phyloP scores from a whole-genome alignment of 306 rosid species.

The Comarum palustre region DNA sequence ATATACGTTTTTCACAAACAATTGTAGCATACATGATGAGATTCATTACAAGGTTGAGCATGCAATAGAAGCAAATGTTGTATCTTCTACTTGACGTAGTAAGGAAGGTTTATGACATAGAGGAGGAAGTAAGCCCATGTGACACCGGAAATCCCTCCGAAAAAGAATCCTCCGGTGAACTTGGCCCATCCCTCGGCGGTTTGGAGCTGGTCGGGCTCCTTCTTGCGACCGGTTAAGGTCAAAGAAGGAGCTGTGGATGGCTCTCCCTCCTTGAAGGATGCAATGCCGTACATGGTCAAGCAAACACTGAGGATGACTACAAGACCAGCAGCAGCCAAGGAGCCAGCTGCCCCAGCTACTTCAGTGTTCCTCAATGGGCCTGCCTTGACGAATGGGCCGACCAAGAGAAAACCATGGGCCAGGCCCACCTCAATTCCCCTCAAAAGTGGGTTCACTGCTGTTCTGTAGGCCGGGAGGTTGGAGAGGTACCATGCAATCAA shows the following conservation, averaged over 20 bases:
- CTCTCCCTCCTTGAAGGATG: constrained; percentile 90
- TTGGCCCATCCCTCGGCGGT: constrained; percentile 96
- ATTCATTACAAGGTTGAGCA: constrained; percentile 5
- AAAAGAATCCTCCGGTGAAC: constrained; percentile 94
- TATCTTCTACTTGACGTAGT: constrained; percentile 58
- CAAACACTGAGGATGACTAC: constrained; percentile 72
- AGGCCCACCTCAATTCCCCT: constrained; percentile 88
- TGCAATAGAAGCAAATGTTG: background rate
- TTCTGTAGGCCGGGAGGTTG: constrained; percentile 89
- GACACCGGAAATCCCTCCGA: constrained; percentile 93
- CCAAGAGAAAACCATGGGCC: constrained; percentile 81
- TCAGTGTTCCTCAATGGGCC: constrained; percentile 84
- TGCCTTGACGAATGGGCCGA: constrained; percentile 88
- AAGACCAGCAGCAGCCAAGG: constrained; percentile 86
- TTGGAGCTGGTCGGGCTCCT: constrained; percentile 86
- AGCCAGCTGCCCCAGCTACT: constrained; percentile 67
- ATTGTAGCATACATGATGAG: constrained; percentile 5
- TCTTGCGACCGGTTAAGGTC: constrained; percentile 82
- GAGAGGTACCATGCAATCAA: constrained; percentile 91
- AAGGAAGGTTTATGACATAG: constrained; percentile 30
- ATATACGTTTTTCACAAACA: constrained; percentile 25
- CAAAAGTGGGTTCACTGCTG: constrained; percentile 85
- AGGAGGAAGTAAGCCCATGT: constrained; percentile 75
- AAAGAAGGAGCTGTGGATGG: constrained; percentile 76
- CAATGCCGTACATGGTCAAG: constrained; percentile 68